Evolutionary conservation across 257 asterid species (phyloP), one percentile per base, ranked within the genome.

Genomic region (Scutellaria galericulata): DNA sequence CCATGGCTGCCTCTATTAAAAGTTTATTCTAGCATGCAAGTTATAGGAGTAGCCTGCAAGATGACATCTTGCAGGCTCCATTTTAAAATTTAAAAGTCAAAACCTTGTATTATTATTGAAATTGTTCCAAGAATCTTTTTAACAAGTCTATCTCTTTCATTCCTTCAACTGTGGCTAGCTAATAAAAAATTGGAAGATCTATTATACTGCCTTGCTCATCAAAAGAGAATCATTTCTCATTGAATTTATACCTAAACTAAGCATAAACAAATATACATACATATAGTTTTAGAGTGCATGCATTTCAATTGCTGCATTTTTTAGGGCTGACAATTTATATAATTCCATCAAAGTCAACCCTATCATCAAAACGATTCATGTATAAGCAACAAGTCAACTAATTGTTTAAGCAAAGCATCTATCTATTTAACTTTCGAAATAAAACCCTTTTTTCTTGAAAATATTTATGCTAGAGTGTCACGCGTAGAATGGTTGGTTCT

Each of bases 11-110:
- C 31, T 15, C 27, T 52, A 52, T 14, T 41, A 61, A 41, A 61
- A 7, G 51, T 61, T 39, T 15, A 20, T 20, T 15, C 22, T 24
- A 31, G 37, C 37, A 1, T 1, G 5, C 37, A 1, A 31, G 5
- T 4, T 0, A 64, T 35, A 48, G 13, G 62, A 7, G 59, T 14
- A 52, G 73, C 73, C 63, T 35, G 72, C 63, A 67, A 52, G 41
- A 15, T 67, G 73, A 18, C 50, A 67, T 51, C 61, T 66, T 50
- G 35, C 27, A 24, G 1, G 27, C n/a, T 66, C 31, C 1, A 66
- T 10, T 18, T 31, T 62, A 15, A 31, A 27, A 4, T 11, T 11
- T 24, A 46, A 5, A 53, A 53, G 35, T 20, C 14, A 53, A 9
- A 22, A 18, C 59, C 8, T 35, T 35, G 5, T 7, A 22, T 47